A percentile compares a stretch with the other conserved stretches of the same genome.
Evolutionary conservation across 1,284 basidiomycete genomes (phyloP).

Genomic region (Ustilago vetiveriae): DNA sequence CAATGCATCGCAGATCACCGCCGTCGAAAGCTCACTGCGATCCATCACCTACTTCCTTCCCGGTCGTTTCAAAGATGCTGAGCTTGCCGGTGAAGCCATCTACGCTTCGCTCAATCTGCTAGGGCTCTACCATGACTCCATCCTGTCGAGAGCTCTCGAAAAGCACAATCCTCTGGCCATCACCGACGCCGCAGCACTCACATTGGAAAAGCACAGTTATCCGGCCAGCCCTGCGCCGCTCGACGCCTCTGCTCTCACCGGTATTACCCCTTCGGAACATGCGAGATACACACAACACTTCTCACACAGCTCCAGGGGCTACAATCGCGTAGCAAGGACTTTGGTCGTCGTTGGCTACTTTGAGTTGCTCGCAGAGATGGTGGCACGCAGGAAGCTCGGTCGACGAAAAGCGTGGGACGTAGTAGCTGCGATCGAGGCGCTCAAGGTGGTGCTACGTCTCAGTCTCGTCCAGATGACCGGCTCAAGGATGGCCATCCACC

Average conservation of each 20-base stretch:
- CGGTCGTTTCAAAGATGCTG: slow-evolving; percentile 94
- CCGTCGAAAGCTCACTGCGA: slow-evolving; percentile 84
- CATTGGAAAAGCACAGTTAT: slow-evolving; percentile 7
- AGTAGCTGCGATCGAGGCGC: slow-evolving; percentile 67
- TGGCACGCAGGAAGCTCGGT: slow-evolving; percentile 63
- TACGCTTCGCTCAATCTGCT: slow-evolving; percentile 68
- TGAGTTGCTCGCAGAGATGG: slow-evolving; percentile 68
- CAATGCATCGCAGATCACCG: slow-evolving; percentile 72
- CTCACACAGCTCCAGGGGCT: slow-evolving; percentile 56
- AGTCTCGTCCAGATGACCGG: slow-evolving; percentile 66
- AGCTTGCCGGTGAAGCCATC: slow-evolving; percentile 71
- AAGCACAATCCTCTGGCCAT: slow-evolving; percentile 14
- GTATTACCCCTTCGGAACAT: slow-evolving; percentile 65
- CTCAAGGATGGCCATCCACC: slow-evolving; percentile 64
- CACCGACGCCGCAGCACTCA: background rate
- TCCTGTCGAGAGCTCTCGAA: slow-evolving; percentile 64
- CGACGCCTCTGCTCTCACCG: slow-evolving; percentile 12
- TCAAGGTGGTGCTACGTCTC: slow-evolving; percentile 67
- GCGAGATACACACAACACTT: slow-evolving; percentile 68
- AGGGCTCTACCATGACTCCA: slow-evolving; percentile 69
- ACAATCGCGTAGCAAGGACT: slow-evolving; percentile 61
- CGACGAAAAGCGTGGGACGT: slow-evolving; percentile 65
- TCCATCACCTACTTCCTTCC: slow-evolving; percentile 94
- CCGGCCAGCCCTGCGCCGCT: slow-evolving; percentile 1
- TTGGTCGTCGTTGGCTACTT: slow-evolving; percentile 65